Evolutionary conservation across 2,329 filamentous ascomycete genomes (phyloP), one percentile per base, ranked within the genome.

Genomic region (Colletotrichum lupini): DNA sequence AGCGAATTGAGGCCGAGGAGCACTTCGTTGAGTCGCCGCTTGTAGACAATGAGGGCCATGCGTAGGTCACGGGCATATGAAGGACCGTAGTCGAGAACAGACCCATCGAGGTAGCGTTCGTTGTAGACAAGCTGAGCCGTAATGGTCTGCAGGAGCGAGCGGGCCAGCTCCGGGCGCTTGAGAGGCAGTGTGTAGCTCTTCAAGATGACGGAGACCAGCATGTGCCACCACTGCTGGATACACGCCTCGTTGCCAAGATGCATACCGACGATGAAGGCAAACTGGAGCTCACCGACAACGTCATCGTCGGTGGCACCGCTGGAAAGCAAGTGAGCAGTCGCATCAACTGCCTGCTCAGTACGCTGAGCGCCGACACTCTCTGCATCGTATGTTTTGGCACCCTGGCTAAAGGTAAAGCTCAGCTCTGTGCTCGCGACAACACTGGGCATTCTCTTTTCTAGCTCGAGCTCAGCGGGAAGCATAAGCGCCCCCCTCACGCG

Each of bases 191-290:
- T 75, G 76, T 87, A 85, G 2, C 88, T 86, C 30, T 86, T 85
- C 59, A 92, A 84, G 12, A 90, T 76, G 42, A 91, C 77, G 60
- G 83, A 85, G 52, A 88, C 83, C 4, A 87, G 79, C 74, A 90
- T 84, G 76, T 90, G 85, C 83, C 86, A 89, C 90, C 90, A 92
- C 74, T 92, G 90, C 74, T 91, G 88, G 56, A 91, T 82, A 75
- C 90, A 92, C 9, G 88, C 84, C 55, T 88, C 81, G 78, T 91
- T 92, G 53, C 87, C 87, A 1, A 92, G 85, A 67, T 89, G 85
- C 78, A 88, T 85, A 49, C 90, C 90, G 0, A 87, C 87, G 5
- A 92, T 77, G 76, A 88, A 92, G 55, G 86, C 85, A 78, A 92
- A 88, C 76, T 92, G 90, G 2, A 92, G 79, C 77, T 92, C 90